Percentiles rank a stretch among this genome's conserved stretches.
These are phyloP conservation scores for Beta vulgaris DNA, from an alignment of 148 eudicot genomes.

Conservation along the genomic window DNA sequence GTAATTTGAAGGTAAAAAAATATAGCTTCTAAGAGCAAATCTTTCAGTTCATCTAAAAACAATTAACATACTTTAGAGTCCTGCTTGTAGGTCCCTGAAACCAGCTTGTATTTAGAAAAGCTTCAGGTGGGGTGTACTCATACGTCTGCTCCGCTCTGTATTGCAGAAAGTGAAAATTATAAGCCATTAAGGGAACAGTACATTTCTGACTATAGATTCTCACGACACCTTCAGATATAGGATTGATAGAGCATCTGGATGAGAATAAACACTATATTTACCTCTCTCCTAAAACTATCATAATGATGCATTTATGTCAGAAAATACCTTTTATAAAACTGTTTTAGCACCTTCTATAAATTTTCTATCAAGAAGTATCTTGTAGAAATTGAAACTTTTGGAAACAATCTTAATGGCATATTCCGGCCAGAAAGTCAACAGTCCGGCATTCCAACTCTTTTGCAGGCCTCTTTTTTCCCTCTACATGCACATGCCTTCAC, in stretches of 20 bases:
- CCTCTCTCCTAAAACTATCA: background rate
- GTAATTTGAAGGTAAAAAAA: background rate
- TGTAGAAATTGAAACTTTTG: too few species aligned
- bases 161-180: slow-evolving; percentile 7
- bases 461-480: too few species aligned
- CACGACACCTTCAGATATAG: background rate
- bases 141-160: slow-evolving; percentile 88
- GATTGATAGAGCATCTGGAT: background rate
- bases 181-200: slow-evolving; percentile 11
- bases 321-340: too few species aligned
- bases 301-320: too few species aligned
- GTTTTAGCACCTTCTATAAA: too few species aligned
- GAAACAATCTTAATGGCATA: too few species aligned
- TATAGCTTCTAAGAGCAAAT: background rate
- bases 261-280: background rate
- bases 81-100: slow-evolving; percentile 60
- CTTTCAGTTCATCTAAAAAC: background rate
- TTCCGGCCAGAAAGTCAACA: too few species aligned
- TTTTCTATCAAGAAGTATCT: too few species aligned
- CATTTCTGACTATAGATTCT: background rate
- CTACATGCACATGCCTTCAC: too few species aligned
- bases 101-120: slow-evolving; percentile 85
- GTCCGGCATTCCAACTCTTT: too few species aligned
- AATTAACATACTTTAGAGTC: slow-evolving; percentile 57
- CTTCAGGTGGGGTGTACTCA: slow-evolving; percentile 97